Percentiles rank a stretch among this genome's conserved stretches.
Evolutionary conservation across 2,329 filamentous ascomycete species (phyloP).

Genomic region (Cercospora sp.): DNA sequence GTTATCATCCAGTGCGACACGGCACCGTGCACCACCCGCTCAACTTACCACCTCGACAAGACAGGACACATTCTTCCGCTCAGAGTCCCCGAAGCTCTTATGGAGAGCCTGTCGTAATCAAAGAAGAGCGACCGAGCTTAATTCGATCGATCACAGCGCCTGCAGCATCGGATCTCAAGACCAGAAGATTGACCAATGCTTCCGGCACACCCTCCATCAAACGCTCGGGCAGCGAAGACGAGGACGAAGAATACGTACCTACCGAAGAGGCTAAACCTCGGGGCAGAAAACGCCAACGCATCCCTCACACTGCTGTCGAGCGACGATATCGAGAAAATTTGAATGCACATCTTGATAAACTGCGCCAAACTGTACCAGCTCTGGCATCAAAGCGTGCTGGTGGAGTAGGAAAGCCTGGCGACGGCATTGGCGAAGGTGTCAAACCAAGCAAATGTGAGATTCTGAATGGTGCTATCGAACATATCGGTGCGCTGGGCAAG

Average conservation of each 20-base stretch:
- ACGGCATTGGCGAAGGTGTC: slow-evolving; percentile 28
- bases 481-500: slow-evolving; percentile 35
- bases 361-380: slow-evolving; percentile 37
- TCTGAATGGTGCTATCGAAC: slow-evolving; percentile 38
- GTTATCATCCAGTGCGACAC: slow-evolving; percentile 28
- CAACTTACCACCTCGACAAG: slow-evolving; percentile 20
- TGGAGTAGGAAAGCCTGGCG: slow-evolving; percentile 22
- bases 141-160: slow-evolving; percentile 33
- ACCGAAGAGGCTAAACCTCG: slow-evolving; percentile 26
- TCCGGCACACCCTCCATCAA: slow-evolving; percentile 26
- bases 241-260: slow-evolving; percentile 35
- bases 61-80: slow-evolving; percentile 21
- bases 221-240: slow-evolving; percentile 33
- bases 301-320: slow-evolving; percentile 41
- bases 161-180: slow-evolving; percentile 22
- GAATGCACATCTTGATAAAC: slow-evolving; percentile 39
- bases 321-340: slow-evolving; percentile 42
- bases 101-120: slow-evolving; percentile 17
- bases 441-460: slow-evolving; percentile 43
- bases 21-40: slow-evolving; percentile 24
- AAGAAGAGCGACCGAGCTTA: slow-evolving; percentile 29
- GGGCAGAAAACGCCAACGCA: slow-evolving; percentile 38
- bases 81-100: slow-evolving; percentile 32
- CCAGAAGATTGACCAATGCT: slow-evolving; percentile 18
- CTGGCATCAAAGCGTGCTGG: slow-evolving; percentile 30